These are phyloP conservation scores for Nepenthes gracilis DNA, from an alignment of 148 eudicot species.

Conservation along the genomic window DNA sequence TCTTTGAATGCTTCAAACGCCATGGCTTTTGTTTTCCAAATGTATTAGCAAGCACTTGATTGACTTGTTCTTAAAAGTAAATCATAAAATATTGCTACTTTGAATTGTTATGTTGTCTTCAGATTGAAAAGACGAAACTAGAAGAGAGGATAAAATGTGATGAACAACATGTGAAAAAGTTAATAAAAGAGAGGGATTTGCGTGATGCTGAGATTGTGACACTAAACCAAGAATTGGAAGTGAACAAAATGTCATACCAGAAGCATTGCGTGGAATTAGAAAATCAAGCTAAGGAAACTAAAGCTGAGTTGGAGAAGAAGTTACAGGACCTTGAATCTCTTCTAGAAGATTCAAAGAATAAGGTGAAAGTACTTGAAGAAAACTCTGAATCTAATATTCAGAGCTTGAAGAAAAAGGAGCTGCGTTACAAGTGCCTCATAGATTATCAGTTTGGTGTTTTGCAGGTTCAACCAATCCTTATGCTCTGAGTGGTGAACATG, in stretches of 20 bases:
- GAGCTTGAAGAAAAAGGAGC: slow-evolving; percentile 58
- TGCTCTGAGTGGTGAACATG: not conserved
- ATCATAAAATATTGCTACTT: not conserved
- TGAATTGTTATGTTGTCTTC: slow-evolving; percentile 11
- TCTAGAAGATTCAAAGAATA: slow-evolving; percentile 51
- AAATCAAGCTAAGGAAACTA: slow-evolving; percentile 36
- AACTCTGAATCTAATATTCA: slow-evolving; percentile 43
- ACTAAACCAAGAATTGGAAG: slow-evolving; percentile 48
- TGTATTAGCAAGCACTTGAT: too few species aligned
- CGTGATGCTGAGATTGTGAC: slow-evolving; percentile 37
- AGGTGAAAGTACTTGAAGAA: slow-evolving; percentile 65
- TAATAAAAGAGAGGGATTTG: slow-evolving; percentile 49
- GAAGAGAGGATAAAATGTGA: slow-evolving; percentile 56
- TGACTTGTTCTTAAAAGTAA: too few species aligned
- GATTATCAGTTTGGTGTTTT: slow-evolving; percentile 46
- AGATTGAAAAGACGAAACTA: slow-evolving; percentile 60
- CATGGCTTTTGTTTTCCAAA: too few species aligned
- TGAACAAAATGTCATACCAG: slow-evolving; percentile 36
- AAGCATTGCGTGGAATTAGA: slow-evolving; percentile 35
- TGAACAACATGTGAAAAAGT: slow-evolving; percentile 41
- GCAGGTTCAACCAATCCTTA: slow-evolving; percentile 40
- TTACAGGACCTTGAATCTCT: slow-evolving; percentile 45
- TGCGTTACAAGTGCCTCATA: slow-evolving; percentile 40
- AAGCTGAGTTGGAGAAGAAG: slow-evolving; percentile 48
- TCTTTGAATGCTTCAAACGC: too few species aligned